Evolutionary conservation across 352 stramenopile species (phyloP).

Genomic region (Saprolegnia diclina): DNA sequence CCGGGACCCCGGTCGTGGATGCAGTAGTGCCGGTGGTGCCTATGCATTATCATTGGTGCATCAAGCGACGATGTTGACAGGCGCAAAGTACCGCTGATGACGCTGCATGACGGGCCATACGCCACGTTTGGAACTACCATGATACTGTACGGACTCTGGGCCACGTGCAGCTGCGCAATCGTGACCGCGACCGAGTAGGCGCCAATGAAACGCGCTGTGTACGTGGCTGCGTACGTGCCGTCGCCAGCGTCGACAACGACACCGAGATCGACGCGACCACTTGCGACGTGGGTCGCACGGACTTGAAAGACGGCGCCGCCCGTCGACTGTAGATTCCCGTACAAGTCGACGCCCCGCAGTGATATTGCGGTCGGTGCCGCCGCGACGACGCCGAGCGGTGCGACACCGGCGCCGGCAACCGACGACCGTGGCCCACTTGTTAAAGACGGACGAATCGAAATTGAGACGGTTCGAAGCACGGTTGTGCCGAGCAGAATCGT

Average conservation of each 20-base stretch:
- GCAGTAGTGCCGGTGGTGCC: constrained; percentile 34
- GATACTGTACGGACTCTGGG: constrained; percentile 57
- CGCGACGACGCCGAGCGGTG: constrained; percentile 39
- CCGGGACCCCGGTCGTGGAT: constrained; percentile 51
- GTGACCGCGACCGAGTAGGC: constrained; percentile 45
- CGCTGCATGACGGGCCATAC: constrained; percentile 38
- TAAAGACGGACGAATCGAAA: constrained; percentile 37
- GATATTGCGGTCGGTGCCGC: constrained; percentile 36
- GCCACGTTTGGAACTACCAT: constrained; percentile 45
- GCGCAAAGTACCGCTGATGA: constrained; percentile 6
- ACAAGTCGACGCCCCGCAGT: constrained; percentile 47
- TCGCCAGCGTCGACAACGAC: constrained; percentile 41
- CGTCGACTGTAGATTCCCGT: constrained; percentile 51
- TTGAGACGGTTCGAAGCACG: constrained; percentile 38
- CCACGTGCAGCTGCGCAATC: constrained; percentile 38
- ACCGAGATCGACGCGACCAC: constrained; percentile 29
- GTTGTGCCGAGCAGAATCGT: constrained; percentile 41
- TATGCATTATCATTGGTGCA: constrained; percentile 24
- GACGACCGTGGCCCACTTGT: constrained; percentile 42
- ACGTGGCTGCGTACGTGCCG: constrained; percentile 46
- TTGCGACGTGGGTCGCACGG: constrained; percentile 38
- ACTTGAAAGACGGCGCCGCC: constrained; percentile 30
- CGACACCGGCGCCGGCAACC: constrained; percentile 43
- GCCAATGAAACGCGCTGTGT: constrained; percentile 40
- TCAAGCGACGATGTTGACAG: background rate